Percentiles rank a stretch among this genome's conserved stretches.
Conservation (phyloP, 2,329 filamentous ascomycete species). For the Hortaea werneckii region DNA sequence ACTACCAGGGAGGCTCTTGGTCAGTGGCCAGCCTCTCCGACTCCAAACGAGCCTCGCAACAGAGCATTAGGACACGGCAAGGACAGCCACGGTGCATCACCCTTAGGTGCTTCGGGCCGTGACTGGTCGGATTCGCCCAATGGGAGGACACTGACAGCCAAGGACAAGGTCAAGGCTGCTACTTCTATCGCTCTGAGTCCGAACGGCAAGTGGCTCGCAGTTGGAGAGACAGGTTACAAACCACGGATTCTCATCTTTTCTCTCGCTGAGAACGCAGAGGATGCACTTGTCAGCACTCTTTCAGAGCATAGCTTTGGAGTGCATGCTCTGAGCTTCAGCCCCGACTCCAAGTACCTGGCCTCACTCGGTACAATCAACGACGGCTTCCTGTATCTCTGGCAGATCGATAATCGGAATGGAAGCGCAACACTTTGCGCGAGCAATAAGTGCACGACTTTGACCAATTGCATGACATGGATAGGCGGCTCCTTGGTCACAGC, state of each 20-base stretch:
- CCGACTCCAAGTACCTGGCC: conserved; percentile 75
- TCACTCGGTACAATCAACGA: conserved; percentile 85
- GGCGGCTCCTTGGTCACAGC: conserved; percentile 74
- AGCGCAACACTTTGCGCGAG: conserved; percentile 68
- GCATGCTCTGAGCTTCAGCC: conserved; percentile 77
- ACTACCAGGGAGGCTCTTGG: conserved; percentile 12
- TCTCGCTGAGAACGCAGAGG: conserved; percentile 63
- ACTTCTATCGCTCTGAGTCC: conserved; percentile 82
- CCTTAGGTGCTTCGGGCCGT: conserved; percentile 24
- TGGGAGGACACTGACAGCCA: conserved; percentile 72
- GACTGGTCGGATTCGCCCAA: conserved; percentile 49
- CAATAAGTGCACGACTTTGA: conserved; percentile 84
- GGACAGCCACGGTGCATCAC: conserved; percentile 39
- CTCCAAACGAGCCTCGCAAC: conserved; percentile 16
- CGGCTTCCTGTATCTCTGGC: conserved; percentile 88
- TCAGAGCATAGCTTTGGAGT: conserved; percentile 88
- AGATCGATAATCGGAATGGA: conserved; percentile 70
- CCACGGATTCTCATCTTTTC: conserved; percentile 86
- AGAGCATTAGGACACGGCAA: conserved; percentile 14
- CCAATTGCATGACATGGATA: conserved; percentile 85
- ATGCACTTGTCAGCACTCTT: conserved; percentile 73
- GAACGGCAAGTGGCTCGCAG: conserved; percentile 77
- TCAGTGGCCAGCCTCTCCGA: conserved; percentile 15
- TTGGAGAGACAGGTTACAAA: conserved; percentile 89
- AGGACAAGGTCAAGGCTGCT: conserved; percentile 87